These are phyloP conservation scores for Citrus maxima DNA, from an alignment of 345 rosid genomes.

Conservation along the genomic window DNA sequence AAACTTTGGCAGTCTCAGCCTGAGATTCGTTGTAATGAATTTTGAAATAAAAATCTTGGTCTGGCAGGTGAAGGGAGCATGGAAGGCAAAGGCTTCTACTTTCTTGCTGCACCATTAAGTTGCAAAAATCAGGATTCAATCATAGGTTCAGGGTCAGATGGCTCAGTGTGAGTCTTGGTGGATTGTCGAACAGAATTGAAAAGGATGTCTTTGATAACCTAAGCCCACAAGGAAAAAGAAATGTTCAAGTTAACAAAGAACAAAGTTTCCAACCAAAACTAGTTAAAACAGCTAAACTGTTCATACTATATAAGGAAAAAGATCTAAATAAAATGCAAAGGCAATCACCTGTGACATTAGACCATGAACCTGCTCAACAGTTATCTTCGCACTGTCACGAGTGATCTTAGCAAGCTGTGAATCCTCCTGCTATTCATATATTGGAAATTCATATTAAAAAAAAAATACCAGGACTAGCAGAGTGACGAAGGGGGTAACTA, in stretches of 20 bases:
- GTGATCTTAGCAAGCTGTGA: slow-evolving; percentile 97
- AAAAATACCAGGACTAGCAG: too few relatives aligned
- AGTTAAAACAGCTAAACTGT: background rate
- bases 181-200: slow-evolving; percentile 82
- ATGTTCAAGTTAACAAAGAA: background rate
- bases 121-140: slow-evolving; percentile 56
- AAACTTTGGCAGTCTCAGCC: slow-evolving; percentile 11
- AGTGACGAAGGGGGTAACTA: background rate
- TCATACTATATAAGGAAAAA: background rate
- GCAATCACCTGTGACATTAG: slow-evolving; percentile 91
- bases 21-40: background rate
- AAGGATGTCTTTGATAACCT: slow-evolving; percentile 96
- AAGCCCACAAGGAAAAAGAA: background rate
- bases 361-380: slow-evolving; percentile 98
- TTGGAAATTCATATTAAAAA: background rate
- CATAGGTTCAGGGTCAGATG: slow-evolving; percentile 92
- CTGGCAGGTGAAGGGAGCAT: background rate
- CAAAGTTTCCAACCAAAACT: background rate
- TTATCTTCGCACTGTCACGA: slow-evolving; percentile 93
- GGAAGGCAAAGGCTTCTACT: slow-evolving; percentile 2
- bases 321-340: slow-evolving; percentile 3
- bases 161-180: slow-evolving; percentile 41
- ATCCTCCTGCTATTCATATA: slow-evolving; percentile 67
- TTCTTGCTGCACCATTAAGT: slow-evolving; percentile 1
- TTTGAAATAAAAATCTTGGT: background rate